A percentile compares a stretch with the other conserved stretches of the same genome.
These are phyloP conservation scores for Termitomyces bulborhizus DNA, from an alignment of 768 basidiomycete species.

Conservation along the genomic window DNA sequence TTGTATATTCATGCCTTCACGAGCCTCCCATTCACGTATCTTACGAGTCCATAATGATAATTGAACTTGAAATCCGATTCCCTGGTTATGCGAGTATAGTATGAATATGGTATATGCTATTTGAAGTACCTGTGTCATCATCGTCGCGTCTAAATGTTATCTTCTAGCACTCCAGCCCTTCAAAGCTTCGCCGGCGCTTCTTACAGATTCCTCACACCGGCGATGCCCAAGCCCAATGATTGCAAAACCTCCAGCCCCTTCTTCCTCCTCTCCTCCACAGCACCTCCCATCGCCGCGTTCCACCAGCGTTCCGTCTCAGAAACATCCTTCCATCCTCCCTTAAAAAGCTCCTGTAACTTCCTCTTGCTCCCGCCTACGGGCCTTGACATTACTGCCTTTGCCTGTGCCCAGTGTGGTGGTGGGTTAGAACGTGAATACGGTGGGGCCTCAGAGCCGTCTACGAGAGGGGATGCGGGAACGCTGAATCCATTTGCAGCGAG, in stretches of 20 bases:
- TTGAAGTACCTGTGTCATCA: neutral
- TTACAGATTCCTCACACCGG: conserved; percentile 21
- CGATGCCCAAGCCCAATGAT: conserved; percentile 28
- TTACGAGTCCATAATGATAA: neutral
- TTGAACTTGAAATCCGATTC: neutral
- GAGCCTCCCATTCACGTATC: neutral
- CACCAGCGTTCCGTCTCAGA: conserved; percentile 62
- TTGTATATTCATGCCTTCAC: neutral
- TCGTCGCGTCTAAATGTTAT: neutral
- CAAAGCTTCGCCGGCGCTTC: neutral
- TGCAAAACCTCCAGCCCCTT: conserved; percentile 27
- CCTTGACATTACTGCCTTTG: conserved; percentile 28
- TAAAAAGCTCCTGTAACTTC: conserved; percentile 40
- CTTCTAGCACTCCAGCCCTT: neutral
- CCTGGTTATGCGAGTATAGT: neutral
- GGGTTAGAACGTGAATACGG: conserved; percentile 34
- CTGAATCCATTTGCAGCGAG: conserved; percentile 57
- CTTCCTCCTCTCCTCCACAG: conserved; percentile 35
- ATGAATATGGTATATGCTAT: neutral
- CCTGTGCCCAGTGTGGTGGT: conserved; percentile 44
- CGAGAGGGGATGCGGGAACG: conserved; percentile 16
- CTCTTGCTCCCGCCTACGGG: conserved; percentile 28
- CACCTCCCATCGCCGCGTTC: conserved; percentile 50
- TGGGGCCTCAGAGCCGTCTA: conserved; percentile 26
- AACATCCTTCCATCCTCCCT: conserved; percentile 56